Evolutionary conservation across 2,329 filamentous ascomycete species (phyloP).

Genomic region (Aspergillus candidus): DNA sequence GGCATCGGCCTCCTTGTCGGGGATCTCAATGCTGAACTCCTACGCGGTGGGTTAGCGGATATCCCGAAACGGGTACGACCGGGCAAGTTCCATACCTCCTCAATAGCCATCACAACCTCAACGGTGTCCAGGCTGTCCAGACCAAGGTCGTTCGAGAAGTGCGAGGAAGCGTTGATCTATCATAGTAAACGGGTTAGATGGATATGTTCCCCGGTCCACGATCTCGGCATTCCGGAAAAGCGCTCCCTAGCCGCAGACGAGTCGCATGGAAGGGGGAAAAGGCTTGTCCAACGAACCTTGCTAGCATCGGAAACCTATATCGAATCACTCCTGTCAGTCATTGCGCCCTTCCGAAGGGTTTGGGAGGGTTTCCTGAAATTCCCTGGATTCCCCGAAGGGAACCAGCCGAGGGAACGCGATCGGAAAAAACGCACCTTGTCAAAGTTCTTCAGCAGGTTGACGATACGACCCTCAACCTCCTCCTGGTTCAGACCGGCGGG

Average conservation of each 20-base stretch:
- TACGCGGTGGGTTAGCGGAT: slow-evolving; percentile 27
- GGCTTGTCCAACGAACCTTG: slow-evolving; percentile 29
- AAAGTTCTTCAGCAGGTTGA: slow-evolving; percentile 89
- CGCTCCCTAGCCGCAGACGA: not conserved
- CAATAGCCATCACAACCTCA: slow-evolving; percentile 99
- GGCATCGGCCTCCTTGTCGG: slow-evolving; percentile 89
- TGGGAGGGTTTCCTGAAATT: not conserved
- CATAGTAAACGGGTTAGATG: slow-evolving; percentile 17
- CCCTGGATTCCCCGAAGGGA: not conserved
- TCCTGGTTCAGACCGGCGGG: slow-evolving; percentile 69
- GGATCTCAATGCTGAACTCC: slow-evolving; percentile 92
- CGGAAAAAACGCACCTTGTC: slow-evolving; percentile 67
- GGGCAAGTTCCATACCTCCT: slow-evolving; percentile 61
- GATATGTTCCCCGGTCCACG: too few species aligned
- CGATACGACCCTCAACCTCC: slow-evolving; percentile 86
- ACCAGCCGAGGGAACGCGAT: slow-evolving; percentile 4
- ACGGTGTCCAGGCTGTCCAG: slow-evolving; percentile 97
- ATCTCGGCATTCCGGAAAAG: not conserved
- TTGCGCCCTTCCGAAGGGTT: not conserved
- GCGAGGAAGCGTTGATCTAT: slow-evolving; percentile 74
- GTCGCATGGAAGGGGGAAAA: not conserved
- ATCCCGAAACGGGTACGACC: slow-evolving; percentile 10
- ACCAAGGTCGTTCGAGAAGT: slow-evolving; percentile 96
- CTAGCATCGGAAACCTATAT: slow-evolving; percentile 33
- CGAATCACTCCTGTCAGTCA: slow-evolving; percentile 10